Conservation (phyloP, 1,139 yeast species). For the Nakaseomyces bracarensis region DNA sequence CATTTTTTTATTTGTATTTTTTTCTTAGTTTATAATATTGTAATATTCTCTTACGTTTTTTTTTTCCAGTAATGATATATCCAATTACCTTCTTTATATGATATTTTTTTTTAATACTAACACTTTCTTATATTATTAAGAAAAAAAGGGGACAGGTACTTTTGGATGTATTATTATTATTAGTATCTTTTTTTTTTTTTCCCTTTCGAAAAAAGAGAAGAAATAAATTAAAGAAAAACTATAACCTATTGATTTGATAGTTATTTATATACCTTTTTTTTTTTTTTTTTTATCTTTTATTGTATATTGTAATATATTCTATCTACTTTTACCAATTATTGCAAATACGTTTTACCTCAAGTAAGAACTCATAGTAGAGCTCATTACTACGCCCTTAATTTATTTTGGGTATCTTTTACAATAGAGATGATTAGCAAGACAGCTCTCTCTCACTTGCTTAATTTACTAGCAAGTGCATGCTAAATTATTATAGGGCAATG, state of each 20-base stretch:
- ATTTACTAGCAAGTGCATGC: no score
- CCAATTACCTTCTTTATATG: background rate
- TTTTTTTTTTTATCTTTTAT: background rate
- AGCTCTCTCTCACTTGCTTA: no score
- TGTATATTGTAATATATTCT: no score
- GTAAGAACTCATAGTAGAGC: no score
- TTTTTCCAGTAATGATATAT: background rate
- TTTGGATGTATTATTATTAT: no score
- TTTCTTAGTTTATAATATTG: conserved; percentile 3
- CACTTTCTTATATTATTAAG: background rate
- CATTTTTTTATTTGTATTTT: conserved; percentile 13
- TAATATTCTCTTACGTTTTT: background rate
- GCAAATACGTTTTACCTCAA: background rate
- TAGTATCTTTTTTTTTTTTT: no score
- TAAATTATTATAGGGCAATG: no score
- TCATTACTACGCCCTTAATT: no score
- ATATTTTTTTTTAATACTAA: background rate
- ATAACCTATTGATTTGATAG: background rate
- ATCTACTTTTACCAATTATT: no score
- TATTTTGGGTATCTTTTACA: no score
- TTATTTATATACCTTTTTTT: background rate
- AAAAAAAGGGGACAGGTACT: background rate
- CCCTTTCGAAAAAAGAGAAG: no score
- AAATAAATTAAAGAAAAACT: background rate
- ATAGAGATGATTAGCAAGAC: no score